Evolutionary conservation across 257 asterid species (phyloP).

Genomic region (Haberlea rhodopensis): DNA sequence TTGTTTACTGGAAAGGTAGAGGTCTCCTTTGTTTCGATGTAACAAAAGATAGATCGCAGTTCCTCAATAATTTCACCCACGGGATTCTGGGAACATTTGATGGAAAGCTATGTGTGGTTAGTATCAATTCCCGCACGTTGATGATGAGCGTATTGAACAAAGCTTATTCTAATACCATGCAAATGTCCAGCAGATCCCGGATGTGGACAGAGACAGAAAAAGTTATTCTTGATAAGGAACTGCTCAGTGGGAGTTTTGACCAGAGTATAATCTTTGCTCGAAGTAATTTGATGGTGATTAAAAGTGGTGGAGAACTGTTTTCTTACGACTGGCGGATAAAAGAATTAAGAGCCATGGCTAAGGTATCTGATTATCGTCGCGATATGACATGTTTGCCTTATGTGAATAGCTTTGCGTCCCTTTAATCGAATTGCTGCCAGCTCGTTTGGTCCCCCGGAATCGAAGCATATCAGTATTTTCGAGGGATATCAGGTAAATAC

Average conservation of each 20-base stretch:
- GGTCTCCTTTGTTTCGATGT: conserved; percentile 38
- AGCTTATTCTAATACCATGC: conserved; percentile 37
- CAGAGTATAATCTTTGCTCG: conserved; percentile 16
- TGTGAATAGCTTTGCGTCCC: conserved; percentile 47
- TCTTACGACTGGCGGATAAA: conserved; percentile 27
- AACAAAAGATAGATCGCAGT: conserved; percentile 40
- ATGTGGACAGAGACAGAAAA: conserved; percentile 25
- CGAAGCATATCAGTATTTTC: background rate
- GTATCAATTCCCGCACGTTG: conserved; percentile 3
- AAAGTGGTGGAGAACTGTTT: conserved; percentile 4
- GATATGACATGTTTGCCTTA: conserved; percentile 31
- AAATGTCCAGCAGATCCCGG: conserved; percentile 22
- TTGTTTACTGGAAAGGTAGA: conserved; percentile 36
- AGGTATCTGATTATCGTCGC: background rate
- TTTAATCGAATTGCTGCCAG: conserved; percentile 9
- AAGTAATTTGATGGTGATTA: conserved; percentile 32
- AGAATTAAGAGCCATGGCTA: conserved; percentile 27
- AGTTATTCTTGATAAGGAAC: conserved; percentile 27
- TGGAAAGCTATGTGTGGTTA: conserved; percentile 41
- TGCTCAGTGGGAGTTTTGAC: conserved; percentile 1
- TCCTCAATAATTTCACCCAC: background rate
- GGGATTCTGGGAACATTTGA: conserved; percentile 32
- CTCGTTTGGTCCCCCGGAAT: background rate
- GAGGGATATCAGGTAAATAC: background rate
- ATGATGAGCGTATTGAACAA: conserved; percentile 20